phyloP scores from a whole-genome alignment of 345 rosid genomes.

The Lumnitzera racemosa region DNA sequence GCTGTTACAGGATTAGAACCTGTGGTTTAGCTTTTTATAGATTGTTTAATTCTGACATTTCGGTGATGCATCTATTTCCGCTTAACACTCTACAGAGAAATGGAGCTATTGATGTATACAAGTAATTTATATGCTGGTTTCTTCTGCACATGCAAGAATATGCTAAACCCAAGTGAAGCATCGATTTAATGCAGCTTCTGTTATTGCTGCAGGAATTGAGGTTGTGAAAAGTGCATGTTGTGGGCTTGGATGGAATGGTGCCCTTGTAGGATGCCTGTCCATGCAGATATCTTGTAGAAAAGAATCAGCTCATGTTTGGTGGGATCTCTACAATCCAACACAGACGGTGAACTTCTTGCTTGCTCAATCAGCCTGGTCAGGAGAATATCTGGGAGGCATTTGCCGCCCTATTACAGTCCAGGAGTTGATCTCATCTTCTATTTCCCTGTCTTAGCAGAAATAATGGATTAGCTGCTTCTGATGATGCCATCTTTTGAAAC shows the following conservation, averaged over 20 bases:
- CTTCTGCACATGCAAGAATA: background rate
- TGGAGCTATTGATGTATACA: too few relatives aligned
- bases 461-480: background rate
- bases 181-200: background rate
- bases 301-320: conserved; percentile 45
- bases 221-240: conserved; percentile 45
- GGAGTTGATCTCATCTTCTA: conserved; percentile 19
- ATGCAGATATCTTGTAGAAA: conserved; percentile 42
- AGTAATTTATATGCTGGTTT: too few relatives aligned
- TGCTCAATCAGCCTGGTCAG: conserved; percentile 53
- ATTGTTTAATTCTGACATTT: too few relatives aligned
- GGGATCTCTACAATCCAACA: conserved; percentile 70
- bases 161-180: background rate
- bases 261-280: conserved; percentile 44
- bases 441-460: background rate
- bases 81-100: too few relatives aligned
- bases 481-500: too few relatives aligned
- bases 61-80: too few relatives aligned
- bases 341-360: conserved; percentile 37
- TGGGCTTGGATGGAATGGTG: conserved; percentile 39
- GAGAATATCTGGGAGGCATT: conserved; percentile 24
- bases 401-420: conserved; percentile 38
- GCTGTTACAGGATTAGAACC: too few relatives aligned
- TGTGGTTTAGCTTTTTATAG: too few relatives aligned
- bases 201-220: conserved; percentile 30